These are phyloP conservation scores for Coleophoma cylindrospora DNA, from an alignment of 2,329 filamentous ascomycete species.

Conservation along the genomic window DNA sequence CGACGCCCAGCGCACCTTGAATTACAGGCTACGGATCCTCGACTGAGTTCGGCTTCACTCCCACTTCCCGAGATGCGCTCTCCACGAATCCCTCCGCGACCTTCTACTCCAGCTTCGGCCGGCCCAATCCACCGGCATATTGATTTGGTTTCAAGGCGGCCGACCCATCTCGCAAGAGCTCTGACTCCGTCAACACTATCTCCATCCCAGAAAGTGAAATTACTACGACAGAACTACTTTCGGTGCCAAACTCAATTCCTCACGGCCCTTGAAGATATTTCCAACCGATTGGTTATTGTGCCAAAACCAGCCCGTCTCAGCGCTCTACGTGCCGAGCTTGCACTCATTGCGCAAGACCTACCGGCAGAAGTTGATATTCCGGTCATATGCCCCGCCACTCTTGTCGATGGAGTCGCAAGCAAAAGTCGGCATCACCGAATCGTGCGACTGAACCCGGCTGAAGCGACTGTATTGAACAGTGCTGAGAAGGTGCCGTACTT, in stretches of 20 bases:
- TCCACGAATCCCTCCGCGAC: slow-evolving; percentile 44
- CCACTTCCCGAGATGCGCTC: slow-evolving; percentile 58
- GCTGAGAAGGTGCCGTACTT: slow-evolving; percentile 82
- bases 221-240: slow-evolving; percentile 78
- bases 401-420: slow-evolving; percentile 68
- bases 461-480: slow-evolving; percentile 81
- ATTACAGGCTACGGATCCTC: slow-evolving; percentile 43
- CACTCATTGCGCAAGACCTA: slow-evolving; percentile 74
- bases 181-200: slow-evolving; percentile 59
- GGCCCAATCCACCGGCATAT: slow-evolving; percentile 38
- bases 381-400: slow-evolving; percentile 70
- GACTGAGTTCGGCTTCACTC: slow-evolving; percentile 63
- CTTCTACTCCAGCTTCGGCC: slow-evolving; percentile 53
- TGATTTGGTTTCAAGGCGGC: slow-evolving; percentile 45
- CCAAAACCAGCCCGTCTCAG: slow-evolving; percentile 78
- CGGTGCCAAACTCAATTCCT: slow-evolving; percentile 76
- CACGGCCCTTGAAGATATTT: slow-evolving; percentile 76
- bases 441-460: slow-evolving; percentile 76
- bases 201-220: slow-evolving; percentile 60
- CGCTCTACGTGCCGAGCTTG: slow-evolving; percentile 74
- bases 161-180: slow-evolving; percentile 56
- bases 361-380: slow-evolving; percentile 82
- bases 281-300: slow-evolving; percentile 76
- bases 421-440: slow-evolving; percentile 78
- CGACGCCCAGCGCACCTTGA: slow-evolving; percentile 23